These are phyloP conservation scores for Hyaloscypha finlandica DNA, from an alignment of 495 filamentous ascomycete genomes.

Conservation along the genomic window DNA sequence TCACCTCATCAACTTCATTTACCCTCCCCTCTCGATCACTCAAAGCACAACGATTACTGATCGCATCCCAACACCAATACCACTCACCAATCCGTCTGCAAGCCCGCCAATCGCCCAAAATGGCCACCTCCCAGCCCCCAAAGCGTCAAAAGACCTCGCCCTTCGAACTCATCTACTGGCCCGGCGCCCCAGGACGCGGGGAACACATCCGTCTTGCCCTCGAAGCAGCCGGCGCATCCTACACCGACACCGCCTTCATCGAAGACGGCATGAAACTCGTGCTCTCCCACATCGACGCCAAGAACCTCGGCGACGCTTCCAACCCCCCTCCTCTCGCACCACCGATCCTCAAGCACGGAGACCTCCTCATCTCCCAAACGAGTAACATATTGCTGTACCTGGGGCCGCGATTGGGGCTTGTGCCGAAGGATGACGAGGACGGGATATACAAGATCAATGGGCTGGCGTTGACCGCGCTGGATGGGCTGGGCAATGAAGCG, in stretches of 20 bases:
- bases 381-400: slow-evolving; percentile 67
- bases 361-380: slow-evolving; percentile 61
- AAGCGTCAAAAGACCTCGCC: slow-evolving; percentile 26
- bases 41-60: neutral
- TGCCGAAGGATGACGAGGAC: slow-evolving; percentile 31
- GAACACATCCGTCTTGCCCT: slow-evolving; percentile 65
- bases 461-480: slow-evolving; percentile 65
- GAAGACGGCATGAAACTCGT: slow-evolving; percentile 35
- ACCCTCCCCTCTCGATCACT: neutral
- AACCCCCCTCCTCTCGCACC: slow-evolving; percentile 65
- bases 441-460: slow-evolving; percentile 53
- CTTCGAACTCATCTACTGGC: slow-evolving; percentile 66
- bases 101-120: slow-evolving; percentile 4
- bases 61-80: neutral
- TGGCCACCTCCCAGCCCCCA: neutral
- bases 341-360: slow-evolving; percentile 59
- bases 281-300: slow-evolving; percentile 37
- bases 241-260: slow-evolving; percentile 54
- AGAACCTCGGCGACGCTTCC: slow-evolving; percentile 38
- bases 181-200: slow-evolving; percentile 62
- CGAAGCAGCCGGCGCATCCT: slow-evolving; percentile 60
- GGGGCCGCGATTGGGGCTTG: slow-evolving; percentile 53
- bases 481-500: slow-evolving; percentile 62
- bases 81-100: neutral
- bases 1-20: neutral